These are phyloP conservation scores for Bothriochloa decipiens DNA, from an alignment of 176 grass and related monocot genomes.

Conservation along the genomic window DNA sequence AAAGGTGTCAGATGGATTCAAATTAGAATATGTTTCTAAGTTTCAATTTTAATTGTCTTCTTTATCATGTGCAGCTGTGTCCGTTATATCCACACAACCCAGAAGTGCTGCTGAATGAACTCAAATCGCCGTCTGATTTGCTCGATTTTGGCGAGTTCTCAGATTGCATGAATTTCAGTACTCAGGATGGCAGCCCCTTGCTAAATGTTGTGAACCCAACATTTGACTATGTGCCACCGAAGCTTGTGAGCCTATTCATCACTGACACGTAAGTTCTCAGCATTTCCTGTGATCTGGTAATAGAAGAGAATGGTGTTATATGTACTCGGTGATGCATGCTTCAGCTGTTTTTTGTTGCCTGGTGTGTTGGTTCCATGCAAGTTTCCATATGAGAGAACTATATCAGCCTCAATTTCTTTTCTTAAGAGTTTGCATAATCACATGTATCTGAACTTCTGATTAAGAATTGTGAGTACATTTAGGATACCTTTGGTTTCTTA, in stretches of 20 bases:
- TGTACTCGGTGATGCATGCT: conserved; percentile 6
- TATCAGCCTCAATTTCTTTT: not conserved
- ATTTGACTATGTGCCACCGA: conserved; percentile 93
- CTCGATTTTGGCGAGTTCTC: conserved; percentile 95
- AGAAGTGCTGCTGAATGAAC: conserved; percentile 85
- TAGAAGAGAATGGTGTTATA: not conserved
- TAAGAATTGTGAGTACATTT: conserved; percentile 6
- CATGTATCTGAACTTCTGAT: conserved; percentile 3
- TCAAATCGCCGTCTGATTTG: conserved; percentile 92
- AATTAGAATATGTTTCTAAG: not conserved
- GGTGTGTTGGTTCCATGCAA: not conserved
- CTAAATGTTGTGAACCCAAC: conserved; percentile 91
- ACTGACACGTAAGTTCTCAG: conserved; percentile 80
- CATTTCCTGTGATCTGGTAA: not conserved
- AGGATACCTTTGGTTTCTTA: not conserved
- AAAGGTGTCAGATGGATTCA: not conserved
- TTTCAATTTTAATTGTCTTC: conserved; percentile 8
- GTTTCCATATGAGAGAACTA: not conserved
- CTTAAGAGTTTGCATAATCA: not conserved
- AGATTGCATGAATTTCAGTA: conserved; percentile 87
- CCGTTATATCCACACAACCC: conserved; percentile 96
- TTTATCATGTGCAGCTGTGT: conserved; percentile 61
- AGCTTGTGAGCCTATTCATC: conserved; percentile 94
- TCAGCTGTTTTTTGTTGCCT: conserved; percentile 6
- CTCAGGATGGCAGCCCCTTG: conserved; percentile 65